Percentiles rank a stretch among this genome's conserved stretches.
phyloP scores from a whole-genome alignment of 768 basidiomycete species.

The Psilocybe cyanescens region DNA sequence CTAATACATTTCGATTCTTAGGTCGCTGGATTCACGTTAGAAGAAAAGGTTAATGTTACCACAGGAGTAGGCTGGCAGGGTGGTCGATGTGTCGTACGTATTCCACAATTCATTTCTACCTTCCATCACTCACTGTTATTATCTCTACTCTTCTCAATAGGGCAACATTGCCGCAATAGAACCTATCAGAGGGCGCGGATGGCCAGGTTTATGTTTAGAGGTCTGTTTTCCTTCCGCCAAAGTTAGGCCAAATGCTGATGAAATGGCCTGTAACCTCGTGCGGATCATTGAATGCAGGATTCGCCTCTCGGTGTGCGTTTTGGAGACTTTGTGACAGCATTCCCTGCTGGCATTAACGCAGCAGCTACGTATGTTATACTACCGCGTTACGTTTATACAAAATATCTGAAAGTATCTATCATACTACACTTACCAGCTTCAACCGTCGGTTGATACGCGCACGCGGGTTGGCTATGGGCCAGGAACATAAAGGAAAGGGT shows the following conservation, averaged over 20 bases:
- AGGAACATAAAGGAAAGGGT: slow-evolving; percentile 84
- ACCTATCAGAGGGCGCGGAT: slow-evolving; percentile 44
- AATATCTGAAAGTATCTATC: slow-evolving; percentile 2
- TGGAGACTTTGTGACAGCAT: slow-evolving; percentile 73
- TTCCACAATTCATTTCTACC: neutral
- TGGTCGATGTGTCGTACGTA: slow-evolving; percentile 69
- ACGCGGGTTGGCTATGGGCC: slow-evolving; percentile 79
- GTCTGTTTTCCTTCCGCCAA: slow-evolving; percentile 29
- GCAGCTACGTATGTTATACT: slow-evolving; percentile 69
- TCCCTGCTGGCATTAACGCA: slow-evolving; percentile 84
- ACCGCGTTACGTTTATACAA: neutral
- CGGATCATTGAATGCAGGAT: slow-evolving; percentile 40
- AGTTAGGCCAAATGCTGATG: neutral
- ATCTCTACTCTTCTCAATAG: slow-evolving; percentile 25
- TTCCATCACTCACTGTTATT: neutral
- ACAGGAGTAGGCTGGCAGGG: slow-evolving; percentile 71
- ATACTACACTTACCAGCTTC: slow-evolving; percentile 44
- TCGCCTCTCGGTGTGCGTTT: slow-evolving; percentile 80
- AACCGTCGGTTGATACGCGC: slow-evolving; percentile 78
- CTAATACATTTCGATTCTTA: slow-evolving; percentile 4
- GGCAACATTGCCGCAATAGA: slow-evolving; percentile 62
- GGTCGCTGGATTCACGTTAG: slow-evolving; percentile 43
- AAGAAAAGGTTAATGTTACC: slow-evolving; percentile 65
- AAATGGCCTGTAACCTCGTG: too few species aligned
- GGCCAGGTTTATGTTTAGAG: slow-evolving; percentile 76